Evolutionary conservation across 306 rosid genomes (phyloP), one percentile per base, ranked within the genome.

Genomic region (Dalbergia cultrata): DNA sequence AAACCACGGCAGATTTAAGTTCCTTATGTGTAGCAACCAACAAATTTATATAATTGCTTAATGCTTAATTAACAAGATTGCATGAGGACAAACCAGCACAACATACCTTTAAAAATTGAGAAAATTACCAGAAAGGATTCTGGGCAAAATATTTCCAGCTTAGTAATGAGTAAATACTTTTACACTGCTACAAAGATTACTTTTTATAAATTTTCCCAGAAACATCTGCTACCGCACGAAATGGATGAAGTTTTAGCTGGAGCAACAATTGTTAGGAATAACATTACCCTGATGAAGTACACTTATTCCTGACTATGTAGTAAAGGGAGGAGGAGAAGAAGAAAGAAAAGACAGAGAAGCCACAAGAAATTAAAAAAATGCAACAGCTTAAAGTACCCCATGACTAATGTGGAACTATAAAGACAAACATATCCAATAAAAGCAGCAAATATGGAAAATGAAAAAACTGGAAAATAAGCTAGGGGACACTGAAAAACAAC

Each of bases 41-140:
- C 3, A 62, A 60, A 61, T 21, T 18, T 58, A 54, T 18, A 76
- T 62, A 63, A 26, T 54, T 71, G 17, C 56, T 54, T 9, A 54
- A 16, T 7, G 17, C 5, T 54, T 18, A 19, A 54, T 19, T 26
- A 61, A 52, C 13, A n/a, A 44, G 72, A 84, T 68, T 54, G 43
- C 49, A 52, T 68, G 31, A 37, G 63, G 57, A 74, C 35, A 53
- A 70, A 64, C 82, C 22, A 61, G 82, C 13, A 81, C 49, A 45
- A 12, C 35, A 13, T 26, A 59, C 37, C 61, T 41, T 39, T 14
- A 33, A 59, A 49, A 67, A 39, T 57, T n/a, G 72, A 52, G 45
- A 50, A 80, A 34, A 66, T 77, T 37, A 66, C 45, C 26, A 53
- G 4, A 50, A 16, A 76, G 26, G 22, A 52, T 13, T 52, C 13